These are phyloP conservation scores for Piper longum DNA, from an alignment of 164 flowering plant genomes.

Conservation along the genomic window DNA sequence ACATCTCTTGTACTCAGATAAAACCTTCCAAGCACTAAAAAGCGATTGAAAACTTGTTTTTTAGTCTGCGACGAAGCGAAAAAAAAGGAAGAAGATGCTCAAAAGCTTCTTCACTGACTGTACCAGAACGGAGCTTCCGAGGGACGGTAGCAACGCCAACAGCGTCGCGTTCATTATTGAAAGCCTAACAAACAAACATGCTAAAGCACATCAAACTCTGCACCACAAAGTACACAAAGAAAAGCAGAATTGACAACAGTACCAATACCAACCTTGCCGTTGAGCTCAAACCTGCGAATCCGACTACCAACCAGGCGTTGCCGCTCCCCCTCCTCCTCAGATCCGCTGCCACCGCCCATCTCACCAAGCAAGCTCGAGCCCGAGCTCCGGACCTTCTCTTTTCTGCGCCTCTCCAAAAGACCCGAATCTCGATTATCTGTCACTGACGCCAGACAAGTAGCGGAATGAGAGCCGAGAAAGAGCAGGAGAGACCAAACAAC, in stretches of 20 bases:
- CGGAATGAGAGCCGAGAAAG: not conserved
- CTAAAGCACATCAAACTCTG: not conserved
- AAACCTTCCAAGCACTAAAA: too few relatives aligned
- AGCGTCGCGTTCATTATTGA: conserved; percentile 27
- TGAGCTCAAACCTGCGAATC: conserved; percentile 22
- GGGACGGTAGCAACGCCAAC: conserved; percentile 56
- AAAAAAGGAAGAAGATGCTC: not conserved
- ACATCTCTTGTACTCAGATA: too few relatives aligned
- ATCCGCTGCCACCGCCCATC: conserved; percentile 24
- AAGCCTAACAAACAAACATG: conserved; percentile 18
- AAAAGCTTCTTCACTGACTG: conserved; percentile 5
- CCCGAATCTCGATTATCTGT: conserved; percentile 8
- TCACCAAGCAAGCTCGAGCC: conserved; percentile 8
- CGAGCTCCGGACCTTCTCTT: conserved; percentile 18
- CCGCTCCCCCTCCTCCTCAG: conserved; percentile 29
- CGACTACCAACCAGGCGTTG: conserved; percentile 10
- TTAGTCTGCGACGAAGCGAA: not conserved
- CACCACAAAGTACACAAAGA: not conserved
- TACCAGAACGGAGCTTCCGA: conserved; percentile 67
- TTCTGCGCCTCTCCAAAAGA: conserved; percentile 21
- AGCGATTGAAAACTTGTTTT: too few relatives aligned
- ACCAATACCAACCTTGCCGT: conserved; percentile 25
- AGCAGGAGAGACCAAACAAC: not conserved
- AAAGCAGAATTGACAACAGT: not conserved
- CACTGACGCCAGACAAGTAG: not conserved